A percentile compares a stretch with the other conserved stretches of the same genome.
Conservation (phyloP, 345 rosid species). For the Sisymbrium altissimum region DNA sequence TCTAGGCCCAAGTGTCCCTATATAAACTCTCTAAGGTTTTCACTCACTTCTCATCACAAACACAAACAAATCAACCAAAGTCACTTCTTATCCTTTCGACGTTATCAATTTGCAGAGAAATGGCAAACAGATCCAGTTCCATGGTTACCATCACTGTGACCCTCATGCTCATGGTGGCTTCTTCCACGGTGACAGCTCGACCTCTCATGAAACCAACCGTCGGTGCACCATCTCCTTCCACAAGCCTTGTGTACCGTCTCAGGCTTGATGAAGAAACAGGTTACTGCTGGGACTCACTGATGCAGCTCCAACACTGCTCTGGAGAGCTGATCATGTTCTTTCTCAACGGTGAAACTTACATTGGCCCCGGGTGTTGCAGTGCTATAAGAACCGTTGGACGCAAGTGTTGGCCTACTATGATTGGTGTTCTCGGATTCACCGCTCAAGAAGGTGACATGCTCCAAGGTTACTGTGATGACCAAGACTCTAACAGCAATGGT, state of each 20-base stretch:
- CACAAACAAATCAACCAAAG: not conserved
- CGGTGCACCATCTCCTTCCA: constrained; percentile 16
- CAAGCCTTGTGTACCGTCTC: constrained; percentile 36
- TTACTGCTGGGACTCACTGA: constrained; percentile 69
- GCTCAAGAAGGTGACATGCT: constrained; percentile 61
- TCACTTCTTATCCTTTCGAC: not conserved
- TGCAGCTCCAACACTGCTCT: constrained; percentile 71
- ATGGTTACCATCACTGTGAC: constrained; percentile 11
- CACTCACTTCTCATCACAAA: constrained; percentile 21
- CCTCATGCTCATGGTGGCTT: constrained; percentile 24
- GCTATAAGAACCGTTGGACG: constrained; percentile 51
- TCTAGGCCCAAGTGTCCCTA: constrained; percentile 1
- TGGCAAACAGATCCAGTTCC: constrained; percentile 8
- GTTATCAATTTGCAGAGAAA: not conserved
- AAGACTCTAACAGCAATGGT: constrained; percentile 4
- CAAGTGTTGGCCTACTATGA: constrained; percentile 66
- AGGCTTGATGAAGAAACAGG: constrained; percentile 46
- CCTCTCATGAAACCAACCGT: constrained; percentile 26
- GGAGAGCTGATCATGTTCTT: constrained; percentile 74
- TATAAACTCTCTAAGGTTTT: constrained; percentile 7
- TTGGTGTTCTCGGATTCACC: constrained; percentile 57
- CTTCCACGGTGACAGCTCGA: constrained; percentile 20
- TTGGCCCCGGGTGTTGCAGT: constrained; percentile 59
- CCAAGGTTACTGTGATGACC: constrained; percentile 62
- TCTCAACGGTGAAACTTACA: constrained; percentile 62